Evolutionary conservation across 108 stramenopile genomes (phyloP), one percentile per base, ranked within the genome.

Genomic region (Skeletonema marinoi): DNA sequence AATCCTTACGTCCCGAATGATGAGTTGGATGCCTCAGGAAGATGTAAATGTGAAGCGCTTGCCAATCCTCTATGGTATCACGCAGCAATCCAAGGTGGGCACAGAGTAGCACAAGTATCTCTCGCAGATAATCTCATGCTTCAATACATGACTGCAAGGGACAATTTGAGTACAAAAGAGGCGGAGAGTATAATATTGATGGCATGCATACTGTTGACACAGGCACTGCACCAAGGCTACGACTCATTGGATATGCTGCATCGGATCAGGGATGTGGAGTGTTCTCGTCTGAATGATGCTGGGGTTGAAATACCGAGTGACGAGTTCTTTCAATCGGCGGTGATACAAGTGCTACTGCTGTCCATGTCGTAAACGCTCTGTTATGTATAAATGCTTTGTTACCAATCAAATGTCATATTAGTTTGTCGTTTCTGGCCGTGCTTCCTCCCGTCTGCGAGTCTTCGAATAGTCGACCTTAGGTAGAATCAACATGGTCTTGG

Each of bases 61-160:
- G 89, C 91, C 4, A 71, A 60, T 33, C 67, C 82, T 42, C 75
- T 87, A 39, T 89, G 88, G 88, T 68, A 83, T 6, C 85, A 90
- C 36, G 82, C 82, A 58, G 82, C 75, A 16, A 81, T 88, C 8
- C 30, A 82, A 1, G 83, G 85, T 25, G 91, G 91, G 16, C 86
- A 90, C 65, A 78, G 80, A 3, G 12, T 82, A 12, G 89, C 91
- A 1, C 91, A 92, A 70, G 51, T 77, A 29, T 58, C 87, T 10
- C 80, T 91, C 1, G 90, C 81, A 2, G 86, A 89, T 35, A 85
- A 89, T 54, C 32, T 88, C 32, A 91, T 91, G 90, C 21, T 48
- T 31, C 60, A 48, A 3, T 77, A 71, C 46, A 48, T 71, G 30
- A 54, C 75, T 30, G 33, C 16, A 74, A n/a, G n/a, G n/a, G 31